Evolutionary conservation across 129 eudicot genomes (phyloP).

Genomic region (Saussurea involucrata): DNA sequence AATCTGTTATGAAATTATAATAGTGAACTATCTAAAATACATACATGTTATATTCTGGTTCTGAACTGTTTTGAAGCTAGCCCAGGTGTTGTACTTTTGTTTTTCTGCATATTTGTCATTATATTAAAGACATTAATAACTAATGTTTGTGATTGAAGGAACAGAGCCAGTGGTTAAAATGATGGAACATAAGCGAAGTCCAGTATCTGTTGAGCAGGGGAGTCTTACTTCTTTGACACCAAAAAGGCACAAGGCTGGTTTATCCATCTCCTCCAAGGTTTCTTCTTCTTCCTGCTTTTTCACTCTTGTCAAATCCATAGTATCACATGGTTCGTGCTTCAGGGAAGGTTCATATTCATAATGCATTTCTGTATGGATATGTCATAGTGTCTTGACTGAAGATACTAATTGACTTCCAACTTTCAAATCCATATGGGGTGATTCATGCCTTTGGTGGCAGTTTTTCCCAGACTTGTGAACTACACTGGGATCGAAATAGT

Average conservation of each 20-base stretch:
- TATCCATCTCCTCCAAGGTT: slow-evolving; percentile 76
- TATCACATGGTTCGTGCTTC: neutral
- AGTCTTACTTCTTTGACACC: slow-evolving; percentile 55
- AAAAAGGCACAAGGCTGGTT: slow-evolving; percentile 66
- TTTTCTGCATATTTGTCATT: neutral
- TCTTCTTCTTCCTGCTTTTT: neutral
- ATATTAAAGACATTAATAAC: neutral
- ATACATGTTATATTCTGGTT: neutral
- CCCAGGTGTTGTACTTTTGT: neutral
- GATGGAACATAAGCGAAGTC: slow-evolving; percentile 82
- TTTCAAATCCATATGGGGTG: neutral
- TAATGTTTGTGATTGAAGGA: slow-evolving; percentile 9
- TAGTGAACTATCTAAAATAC: neutral
- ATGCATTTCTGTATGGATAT: neutral
- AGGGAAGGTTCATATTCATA: neutral
- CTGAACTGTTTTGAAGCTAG: slow-evolving; percentile 8
- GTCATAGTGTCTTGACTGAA: neutral
- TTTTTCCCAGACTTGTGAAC: no score
- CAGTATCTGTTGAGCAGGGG: slow-evolving; percentile 60
- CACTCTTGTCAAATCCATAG: slow-evolving; percentile 2
- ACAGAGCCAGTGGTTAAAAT: slow-evolving; percentile 21
- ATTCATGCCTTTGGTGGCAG: no score
- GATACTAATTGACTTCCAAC: neutral
- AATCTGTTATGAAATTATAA: neutral
- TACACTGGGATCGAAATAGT: no score